Conservation (phyloP, 1,284 basidiomycete species). For the Sporisorium iseilematis-ciliati region DNA sequence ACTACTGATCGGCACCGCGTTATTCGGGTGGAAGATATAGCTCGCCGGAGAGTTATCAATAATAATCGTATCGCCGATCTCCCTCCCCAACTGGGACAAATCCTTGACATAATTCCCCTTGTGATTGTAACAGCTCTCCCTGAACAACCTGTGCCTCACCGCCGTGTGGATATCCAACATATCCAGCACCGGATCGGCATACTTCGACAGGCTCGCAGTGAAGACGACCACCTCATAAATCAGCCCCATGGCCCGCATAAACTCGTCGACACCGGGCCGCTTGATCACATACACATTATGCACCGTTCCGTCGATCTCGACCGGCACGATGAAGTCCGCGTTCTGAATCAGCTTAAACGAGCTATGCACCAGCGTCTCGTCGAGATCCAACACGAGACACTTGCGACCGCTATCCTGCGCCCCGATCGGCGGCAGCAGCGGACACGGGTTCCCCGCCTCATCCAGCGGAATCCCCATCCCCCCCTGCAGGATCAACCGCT, state of each 20-base stretch:
- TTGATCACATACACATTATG: conserved; percentile 99
- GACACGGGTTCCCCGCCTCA: conserved; percentile 85
- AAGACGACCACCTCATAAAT: conserved; percentile 98
- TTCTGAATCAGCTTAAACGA: conserved; percentile 70
- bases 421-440: conserved; percentile 82
- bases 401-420: conserved; percentile 84
- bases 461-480: conserved; percentile 85
- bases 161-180: conserved; percentile 92
- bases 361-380: conserved; percentile 90
- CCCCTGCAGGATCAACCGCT: conserved; percentile 81
- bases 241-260: conserved; percentile 96
- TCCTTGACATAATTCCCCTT: conserved; percentile 99
- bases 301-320: conserved; percentile 97
- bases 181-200: conserved; percentile 97
- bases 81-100: conserved; percentile 92
- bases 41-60: conserved; percentile 98
- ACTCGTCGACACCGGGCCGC: conserved; percentile 95
- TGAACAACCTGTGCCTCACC: conserved; percentile 94
- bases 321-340: conserved; percentile 97
- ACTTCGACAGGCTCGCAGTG: conserved; percentile 98
- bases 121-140: conserved; percentile 99
- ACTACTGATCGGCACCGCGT: conserved; percentile 96
- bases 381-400: conserved; percentile 89
- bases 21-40: conserved; percentile 99
- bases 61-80: conserved; percentile 93